Evolutionary conservation across 2,329 filamentous ascomycete genomes (phyloP), one percentile per base, ranked within the genome.

Genomic region (Neopestalotiopsis sp.): DNA sequence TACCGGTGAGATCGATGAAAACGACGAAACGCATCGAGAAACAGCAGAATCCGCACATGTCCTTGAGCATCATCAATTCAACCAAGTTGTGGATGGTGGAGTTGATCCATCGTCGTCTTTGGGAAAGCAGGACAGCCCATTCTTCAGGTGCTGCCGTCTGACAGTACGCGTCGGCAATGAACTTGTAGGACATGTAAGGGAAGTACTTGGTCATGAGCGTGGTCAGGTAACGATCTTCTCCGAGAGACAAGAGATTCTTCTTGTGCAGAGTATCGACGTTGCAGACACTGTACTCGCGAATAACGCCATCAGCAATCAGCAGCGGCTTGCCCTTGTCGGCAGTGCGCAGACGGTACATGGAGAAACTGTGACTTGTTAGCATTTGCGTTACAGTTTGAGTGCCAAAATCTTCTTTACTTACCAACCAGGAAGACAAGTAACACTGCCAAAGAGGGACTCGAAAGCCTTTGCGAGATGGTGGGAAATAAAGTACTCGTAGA

Each of bases 401-500:
- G 20, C 6, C 34, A 86, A 13, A 2, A 24, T 3, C 49, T 34
- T 20, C 40, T 59, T 49, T 67, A 90, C 93, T 85, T 89, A 98
- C 95, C 96, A 99, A 88, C 96, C 96, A 73, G 96, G 96, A 85
- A 99, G 91, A 91, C 96, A 99, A 70, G 96, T 99, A 70, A 99
- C 96, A 80, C 94, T 97, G 78, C 95, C 96, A 78, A 99, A 99
- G 70, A 99, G 89, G 70, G 94, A 98, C 80, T 99, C 96, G 78
- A 99, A 99, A 71, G 96, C 94, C 85, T 99, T 99, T 67, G 96
- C 87, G 79, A 99, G 84, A 82, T 99, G 93, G 86, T 99, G 96
- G 38, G 96, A 98, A 78, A 99, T 99, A 81, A 95, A 99, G 86
- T 99, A 99, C 81, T 99, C 96, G 83, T 99, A 99, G 73, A 99